Percentiles rank a stretch among this genome's conserved stretches.
phyloP scores from a whole-genome alignment of 257 asterid species.

The Cruciata laevipes region DNA sequence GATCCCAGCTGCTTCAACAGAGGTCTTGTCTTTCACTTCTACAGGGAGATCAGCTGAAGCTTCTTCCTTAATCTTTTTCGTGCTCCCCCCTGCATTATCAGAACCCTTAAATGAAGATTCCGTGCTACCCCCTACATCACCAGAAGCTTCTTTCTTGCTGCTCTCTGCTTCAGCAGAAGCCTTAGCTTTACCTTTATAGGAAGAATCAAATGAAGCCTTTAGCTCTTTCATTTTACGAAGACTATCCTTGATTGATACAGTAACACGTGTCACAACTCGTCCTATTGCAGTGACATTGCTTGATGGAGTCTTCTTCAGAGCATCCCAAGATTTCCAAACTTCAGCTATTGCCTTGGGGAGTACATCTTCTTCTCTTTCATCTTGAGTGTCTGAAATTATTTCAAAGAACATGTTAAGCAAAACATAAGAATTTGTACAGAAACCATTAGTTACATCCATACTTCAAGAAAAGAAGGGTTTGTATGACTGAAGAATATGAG shows the following conservation, averaged over 20 bases:
- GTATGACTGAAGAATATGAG: no score
- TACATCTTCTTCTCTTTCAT: constrained; percentile 34
- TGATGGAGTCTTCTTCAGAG: constrained; percentile 76
- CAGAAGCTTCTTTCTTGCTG: constrained; percentile 14
- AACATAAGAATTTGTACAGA: not conserved
- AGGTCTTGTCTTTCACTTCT: not conserved
- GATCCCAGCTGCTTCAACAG: constrained; percentile 21
- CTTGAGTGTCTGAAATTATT: constrained; percentile 40
- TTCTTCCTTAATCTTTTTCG: not conserved
- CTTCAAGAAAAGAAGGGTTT: not conserved
- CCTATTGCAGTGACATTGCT: constrained; percentile 84
- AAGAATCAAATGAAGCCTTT: constrained; percentile 22
- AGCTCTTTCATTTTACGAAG: constrained; percentile 86
- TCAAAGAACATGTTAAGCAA: constrained; percentile 3
- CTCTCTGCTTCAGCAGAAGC: constrained; percentile 8
- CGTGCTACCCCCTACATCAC: not conserved
- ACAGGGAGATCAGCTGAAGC: not conserved
- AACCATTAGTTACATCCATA: not conserved
- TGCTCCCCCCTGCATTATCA: not conserved
- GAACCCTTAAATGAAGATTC: not conserved
- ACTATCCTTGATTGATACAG: constrained; percentile 74
- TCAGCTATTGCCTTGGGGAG: constrained; percentile 72
- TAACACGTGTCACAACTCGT: constrained; percentile 64
- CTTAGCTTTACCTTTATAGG: constrained; percentile 21
- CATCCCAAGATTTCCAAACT: constrained; percentile 78